phyloP scores from a whole-genome alignment of 1,139 yeast species.

The Petasospora rhodanensis region DNA sequence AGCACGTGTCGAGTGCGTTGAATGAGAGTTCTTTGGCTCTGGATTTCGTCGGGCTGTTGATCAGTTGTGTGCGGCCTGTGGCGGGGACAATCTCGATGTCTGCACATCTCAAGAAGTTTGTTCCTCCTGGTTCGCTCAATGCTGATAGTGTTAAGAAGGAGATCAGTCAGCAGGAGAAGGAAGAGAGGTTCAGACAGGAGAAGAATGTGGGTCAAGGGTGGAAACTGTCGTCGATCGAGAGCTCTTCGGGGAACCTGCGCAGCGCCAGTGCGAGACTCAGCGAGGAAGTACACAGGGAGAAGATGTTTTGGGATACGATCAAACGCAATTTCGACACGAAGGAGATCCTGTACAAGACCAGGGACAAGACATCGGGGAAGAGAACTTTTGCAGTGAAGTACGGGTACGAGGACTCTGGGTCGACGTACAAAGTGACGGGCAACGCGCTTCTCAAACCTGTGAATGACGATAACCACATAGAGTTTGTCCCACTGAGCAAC shows the following conservation, averaged over 20 bases:
- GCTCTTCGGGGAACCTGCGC: slow-evolving; percentile 49
- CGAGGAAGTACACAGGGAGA: slow-evolving; percentile 58
- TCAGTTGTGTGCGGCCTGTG: slow-evolving; percentile 80
- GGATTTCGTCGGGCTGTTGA: slow-evolving; percentile 78
- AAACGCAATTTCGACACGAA: slow-evolving; percentile 43
- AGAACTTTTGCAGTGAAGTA: slow-evolving; percentile 69
- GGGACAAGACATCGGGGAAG: slow-evolving; percentile 47
- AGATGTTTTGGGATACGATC: slow-evolving; percentile 64
- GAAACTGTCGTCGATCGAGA: slow-evolving; percentile 68
- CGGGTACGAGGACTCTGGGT: slow-evolving; percentile 91
- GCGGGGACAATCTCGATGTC: slow-evolving; percentile 88
- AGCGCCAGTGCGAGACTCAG: slow-evolving; percentile 48
- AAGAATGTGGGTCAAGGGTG: slow-evolving; percentile 70
- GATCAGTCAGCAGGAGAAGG: slow-evolving; percentile 20
- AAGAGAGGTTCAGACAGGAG: slow-evolving; percentile 29
- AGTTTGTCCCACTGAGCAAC: slow-evolving; percentile 31
- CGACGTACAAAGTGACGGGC: slow-evolving; percentile 69
- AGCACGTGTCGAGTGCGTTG: slow-evolving; percentile 60
- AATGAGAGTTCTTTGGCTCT: slow-evolving; percentile 86
- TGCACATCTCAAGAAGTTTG: slow-evolving; percentile 72
- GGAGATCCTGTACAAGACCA: slow-evolving; percentile 70
- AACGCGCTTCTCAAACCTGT: slow-evolving; percentile 47
- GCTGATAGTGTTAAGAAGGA: slow-evolving; percentile 47
- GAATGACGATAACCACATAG: slow-evolving; percentile 29
- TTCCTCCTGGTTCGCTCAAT: slow-evolving; percentile 76